Evolutionary conservation across 768 basidiomycete genomes (phyloP).

Genomic region (Rhizopogon vinicolor): DNA sequence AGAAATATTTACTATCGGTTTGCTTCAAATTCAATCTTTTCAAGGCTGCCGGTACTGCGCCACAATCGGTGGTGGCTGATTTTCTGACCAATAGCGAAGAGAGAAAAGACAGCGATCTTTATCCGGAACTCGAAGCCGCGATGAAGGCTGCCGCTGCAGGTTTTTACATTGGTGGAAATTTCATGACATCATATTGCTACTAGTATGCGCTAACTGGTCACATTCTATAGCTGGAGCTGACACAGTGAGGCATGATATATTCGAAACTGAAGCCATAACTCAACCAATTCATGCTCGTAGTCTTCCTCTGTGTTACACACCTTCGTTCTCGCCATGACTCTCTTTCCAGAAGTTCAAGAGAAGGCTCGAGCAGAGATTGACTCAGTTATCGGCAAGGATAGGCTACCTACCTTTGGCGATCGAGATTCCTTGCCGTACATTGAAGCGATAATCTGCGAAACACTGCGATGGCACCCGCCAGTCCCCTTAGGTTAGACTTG

Average conservation of each 20-base stretch:
- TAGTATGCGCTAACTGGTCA: background rate
- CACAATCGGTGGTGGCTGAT: slow-evolving; percentile 7
- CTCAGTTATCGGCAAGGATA: background rate
- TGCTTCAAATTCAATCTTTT: background rate
- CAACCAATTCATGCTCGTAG: background rate
- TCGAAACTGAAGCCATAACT: background rate
- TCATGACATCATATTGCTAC: background rate
- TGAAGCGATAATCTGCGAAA: slow-evolving; percentile 5
- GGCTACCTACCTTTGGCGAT: slow-evolving; percentile 1
- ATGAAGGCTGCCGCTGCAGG: background rate
- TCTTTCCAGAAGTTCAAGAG: slow-evolving; percentile 7
- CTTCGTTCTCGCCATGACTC: slow-evolving; percentile 1
- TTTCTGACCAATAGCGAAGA: background rate
- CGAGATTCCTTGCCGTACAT: slow-evolving; percentile 1
- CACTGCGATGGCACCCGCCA: slow-evolving; percentile 3
- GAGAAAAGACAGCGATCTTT: background rate
- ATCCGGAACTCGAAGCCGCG: no score
- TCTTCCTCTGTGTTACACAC: background rate
- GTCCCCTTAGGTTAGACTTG: slow-evolving; percentile 1
- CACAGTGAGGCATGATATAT: background rate
- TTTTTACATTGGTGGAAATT: slow-evolving; percentile 2
- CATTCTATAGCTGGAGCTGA: background rate
- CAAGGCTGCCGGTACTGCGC: slow-evolving; percentile 1
- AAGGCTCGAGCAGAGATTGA: slow-evolving; percentile 5
- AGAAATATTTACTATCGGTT: background rate